A percentile compares a stretch with the other conserved stretches of the same genome.
Conservation (phyloP, 2,329 filamentous ascomycete species). For the Ophiostoma himal-ulmi region DNA sequence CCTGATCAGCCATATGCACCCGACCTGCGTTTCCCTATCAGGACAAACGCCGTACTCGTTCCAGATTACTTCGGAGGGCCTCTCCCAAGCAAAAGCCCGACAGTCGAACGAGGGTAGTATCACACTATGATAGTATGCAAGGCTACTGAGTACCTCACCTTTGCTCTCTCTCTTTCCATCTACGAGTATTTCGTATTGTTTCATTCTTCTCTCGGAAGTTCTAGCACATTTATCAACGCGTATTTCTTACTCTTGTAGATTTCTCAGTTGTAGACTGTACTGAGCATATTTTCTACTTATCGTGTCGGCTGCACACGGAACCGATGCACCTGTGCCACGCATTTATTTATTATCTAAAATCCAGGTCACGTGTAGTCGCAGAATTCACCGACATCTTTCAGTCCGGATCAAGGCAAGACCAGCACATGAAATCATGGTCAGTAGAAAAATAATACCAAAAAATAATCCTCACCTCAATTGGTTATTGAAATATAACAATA, state of each 20-base stretch:
- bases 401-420: conserved; percentile 4
- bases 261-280: background rate
- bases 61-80: background rate
- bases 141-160: background rate
- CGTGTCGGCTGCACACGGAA: conserved; percentile 5
- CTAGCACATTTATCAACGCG: background rate
- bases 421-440: conserved; percentile 4
- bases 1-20: background rate
- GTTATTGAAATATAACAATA: background rate
- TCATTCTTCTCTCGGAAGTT: background rate
- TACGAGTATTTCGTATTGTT: background rate
- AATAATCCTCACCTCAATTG: background rate
- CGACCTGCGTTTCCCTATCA: background rate
- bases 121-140: background rate
- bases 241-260: background rate
- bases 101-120: background rate
- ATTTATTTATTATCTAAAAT: too few species aligned
- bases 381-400: conserved; percentile 1
- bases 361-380: background rate
- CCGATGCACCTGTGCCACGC: background rate
- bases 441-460: background rate
- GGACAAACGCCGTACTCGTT: conserved; percentile 5
- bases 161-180: background rate
- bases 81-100: conserved; percentile 8
- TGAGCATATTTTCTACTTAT: background rate